Percentiles rank a stretch among this genome's conserved stretches.
Evolutionary conservation across 208 protist species (phyloP).

Genomic region (Novymonas esmeraldas): DNA sequence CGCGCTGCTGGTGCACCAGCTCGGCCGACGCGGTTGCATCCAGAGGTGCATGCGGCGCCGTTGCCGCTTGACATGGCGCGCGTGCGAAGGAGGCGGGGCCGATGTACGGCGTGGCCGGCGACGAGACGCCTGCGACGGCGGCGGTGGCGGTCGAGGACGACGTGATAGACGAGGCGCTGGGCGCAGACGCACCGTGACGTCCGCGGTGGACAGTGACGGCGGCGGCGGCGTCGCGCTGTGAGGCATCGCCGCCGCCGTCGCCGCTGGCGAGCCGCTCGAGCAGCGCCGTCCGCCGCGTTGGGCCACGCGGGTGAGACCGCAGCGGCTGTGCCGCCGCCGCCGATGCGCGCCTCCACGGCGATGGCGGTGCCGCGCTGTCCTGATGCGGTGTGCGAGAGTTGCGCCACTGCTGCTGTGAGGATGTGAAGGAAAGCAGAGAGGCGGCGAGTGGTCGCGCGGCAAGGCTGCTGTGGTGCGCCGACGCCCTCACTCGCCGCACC

Average conservation of each 20-base stretch:
- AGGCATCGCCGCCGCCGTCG: background rate
- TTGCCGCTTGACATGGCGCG: background rate
- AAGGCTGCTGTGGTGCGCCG: background rate
- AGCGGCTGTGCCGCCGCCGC: background rate
- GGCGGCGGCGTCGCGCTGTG: background rate
- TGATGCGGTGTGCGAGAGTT: background rate
- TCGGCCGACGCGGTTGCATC: background rate
- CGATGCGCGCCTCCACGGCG: background rate
- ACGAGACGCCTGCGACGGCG: no score
- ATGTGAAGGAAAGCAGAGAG: background rate
- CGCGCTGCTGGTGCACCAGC: constrained; percentile 11
- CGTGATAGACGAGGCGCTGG: no score
- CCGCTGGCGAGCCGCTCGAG: constrained; percentile 16
- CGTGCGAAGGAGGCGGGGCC: background rate
- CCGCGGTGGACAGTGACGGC: no score
- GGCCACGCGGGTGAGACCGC: background rate
- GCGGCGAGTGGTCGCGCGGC: background rate
- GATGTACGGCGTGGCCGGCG: background rate
- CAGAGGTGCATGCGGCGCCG: background rate
- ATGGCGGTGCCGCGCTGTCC: background rate
- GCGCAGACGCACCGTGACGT: no score
- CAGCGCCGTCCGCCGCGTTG: constrained; percentile 16
- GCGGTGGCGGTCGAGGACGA: no score
- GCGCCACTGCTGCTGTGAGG: background rate
- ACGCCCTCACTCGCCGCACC: no score